Conservation (phyloP, 169 alveolate species). For the Sarcocystis neurona region DNA sequence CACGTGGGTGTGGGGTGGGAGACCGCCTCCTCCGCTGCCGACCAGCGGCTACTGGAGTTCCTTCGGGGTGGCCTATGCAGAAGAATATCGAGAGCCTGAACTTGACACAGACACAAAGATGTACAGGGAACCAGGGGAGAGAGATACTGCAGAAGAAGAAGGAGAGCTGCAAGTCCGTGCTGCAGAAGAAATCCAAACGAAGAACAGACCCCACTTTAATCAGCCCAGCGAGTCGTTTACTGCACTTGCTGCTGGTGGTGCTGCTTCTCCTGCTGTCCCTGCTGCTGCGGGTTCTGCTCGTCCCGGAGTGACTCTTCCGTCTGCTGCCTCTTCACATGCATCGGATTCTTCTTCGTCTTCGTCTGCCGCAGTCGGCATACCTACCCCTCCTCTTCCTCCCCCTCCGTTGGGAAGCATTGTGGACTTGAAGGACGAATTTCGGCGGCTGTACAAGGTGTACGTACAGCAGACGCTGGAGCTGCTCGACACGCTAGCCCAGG, state of each 20-base stretch:
- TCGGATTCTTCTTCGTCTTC: too few species aligned
- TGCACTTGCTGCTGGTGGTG: too few species aligned
- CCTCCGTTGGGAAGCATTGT: not conserved
- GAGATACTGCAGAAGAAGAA: not conserved
- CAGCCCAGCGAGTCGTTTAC: too few species aligned
- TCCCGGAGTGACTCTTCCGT: too few species aligned
- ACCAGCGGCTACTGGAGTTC: constrained; percentile 35
- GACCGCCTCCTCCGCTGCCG: constrained; percentile 39
- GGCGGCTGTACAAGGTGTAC: constrained; percentile 3
- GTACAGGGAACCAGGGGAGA: too few species aligned
- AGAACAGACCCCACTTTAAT: too few species aligned
- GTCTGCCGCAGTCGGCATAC: too few species aligned
- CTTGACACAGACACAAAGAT: not conserved
- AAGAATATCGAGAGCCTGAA: not conserved
- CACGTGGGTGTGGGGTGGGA: constrained; percentile 25
- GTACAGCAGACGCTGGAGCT: constrained; percentile 1
- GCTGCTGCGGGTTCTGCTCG: too few species aligned
- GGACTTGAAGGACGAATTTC: constrained; percentile 22
- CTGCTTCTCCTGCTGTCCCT: too few species aligned
- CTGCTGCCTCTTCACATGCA: too few species aligned
- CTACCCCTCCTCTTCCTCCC: too few species aligned
- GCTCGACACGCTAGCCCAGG: constrained; percentile 31
- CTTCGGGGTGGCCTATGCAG: constrained; percentile 26
- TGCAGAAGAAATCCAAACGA: not conserved
- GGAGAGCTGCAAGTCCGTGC: not conserved